Percentiles rank a stretch among this genome's conserved stretches.
phyloP scores from a whole-genome alignment of 192 early-diverging fungal genomes.

The Coemansia sp. region DNA sequence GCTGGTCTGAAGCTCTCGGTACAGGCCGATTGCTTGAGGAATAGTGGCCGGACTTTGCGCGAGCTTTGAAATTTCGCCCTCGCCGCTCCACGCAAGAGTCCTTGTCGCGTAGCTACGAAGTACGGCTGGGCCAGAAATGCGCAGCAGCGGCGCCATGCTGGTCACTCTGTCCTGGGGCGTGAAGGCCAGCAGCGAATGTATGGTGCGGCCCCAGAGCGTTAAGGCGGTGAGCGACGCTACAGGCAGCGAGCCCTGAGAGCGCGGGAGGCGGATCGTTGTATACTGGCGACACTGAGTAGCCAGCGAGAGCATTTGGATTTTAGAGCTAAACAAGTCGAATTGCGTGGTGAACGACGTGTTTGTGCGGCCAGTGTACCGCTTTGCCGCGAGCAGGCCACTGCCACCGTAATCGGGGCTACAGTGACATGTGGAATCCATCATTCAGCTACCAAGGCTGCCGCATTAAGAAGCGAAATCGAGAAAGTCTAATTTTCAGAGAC shows the following conservation, averaged over 20 bases:
- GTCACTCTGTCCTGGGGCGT: slow-evolving; percentile 41
- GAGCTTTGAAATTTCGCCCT: slow-evolving; percentile 26
- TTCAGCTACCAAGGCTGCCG: background rate
- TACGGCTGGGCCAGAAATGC: background rate
- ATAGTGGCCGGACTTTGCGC: slow-evolving; percentile 29
- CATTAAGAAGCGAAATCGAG: slow-evolving; percentile 3
- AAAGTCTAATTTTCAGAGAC: background rate
- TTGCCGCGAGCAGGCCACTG: slow-evolving; percentile 4
- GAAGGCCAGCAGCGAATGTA: slow-evolving; percentile 42
- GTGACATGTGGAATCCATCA: slow-evolving; percentile 3
- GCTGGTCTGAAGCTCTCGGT: slow-evolving; percentile 7
- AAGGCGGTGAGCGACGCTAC: slow-evolving; percentile 36
- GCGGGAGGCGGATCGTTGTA: slow-evolving; percentile 33
- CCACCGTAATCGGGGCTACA: background rate
- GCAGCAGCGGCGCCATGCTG: slow-evolving; percentile 35
- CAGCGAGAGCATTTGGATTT: slow-evolving; percentile 47
- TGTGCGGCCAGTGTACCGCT: slow-evolving; percentile 22
- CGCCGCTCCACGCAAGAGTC: background rate
- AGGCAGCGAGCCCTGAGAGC: slow-evolving; percentile 33
- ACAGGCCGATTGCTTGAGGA: slow-evolving; percentile 26
- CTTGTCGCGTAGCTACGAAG: background rate
- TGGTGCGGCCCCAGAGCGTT: slow-evolving; percentile 45
- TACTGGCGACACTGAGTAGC: slow-evolving; percentile 41
- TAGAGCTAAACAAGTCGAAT: slow-evolving; percentile 30
- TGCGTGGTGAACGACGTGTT: slow-evolving; percentile 16